These are phyloP conservation scores for Martiniozyma asiatica DNA, from an alignment of 1,139 yeast genomes.

Conservation along the genomic window DNA sequence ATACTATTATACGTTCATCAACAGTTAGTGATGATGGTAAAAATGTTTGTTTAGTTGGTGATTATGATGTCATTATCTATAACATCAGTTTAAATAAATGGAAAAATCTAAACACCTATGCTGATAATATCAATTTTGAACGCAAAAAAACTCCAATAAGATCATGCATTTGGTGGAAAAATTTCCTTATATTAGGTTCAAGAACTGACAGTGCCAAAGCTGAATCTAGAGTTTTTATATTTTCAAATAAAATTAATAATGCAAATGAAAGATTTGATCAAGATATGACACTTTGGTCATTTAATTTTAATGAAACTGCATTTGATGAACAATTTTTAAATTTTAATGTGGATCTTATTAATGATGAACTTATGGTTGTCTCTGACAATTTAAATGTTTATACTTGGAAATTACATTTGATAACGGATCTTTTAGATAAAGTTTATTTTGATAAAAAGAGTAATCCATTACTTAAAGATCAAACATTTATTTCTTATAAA, in stretches of 20 bases:
- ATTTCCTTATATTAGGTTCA: constrained; percentile 18
- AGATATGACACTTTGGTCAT: constrained; percentile 22
- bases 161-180: constrained; percentile 22
- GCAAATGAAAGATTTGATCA: constrained; percentile 13
- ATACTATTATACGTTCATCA: constrained; percentile 18
- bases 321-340: constrained; percentile 18
- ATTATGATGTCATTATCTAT: constrained; percentile 22
- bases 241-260: constrained; percentile 15
- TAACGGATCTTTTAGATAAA: background rate
- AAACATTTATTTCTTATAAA: constrained; percentile 2
- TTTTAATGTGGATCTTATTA: constrained; percentile 18
- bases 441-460: background rate
- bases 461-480: constrained; percentile 3
- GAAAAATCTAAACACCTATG: constrained; percentile 22
- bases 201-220: constrained; percentile 10
- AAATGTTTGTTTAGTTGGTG: constrained; percentile 25
- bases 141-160: constrained; percentile 17
- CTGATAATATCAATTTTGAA: constrained; percentile 17
- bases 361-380: constrained; percentile 20
- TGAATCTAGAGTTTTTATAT: constrained; percentile 19
- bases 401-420: constrained; percentile 18
- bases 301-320: constrained; percentile 19
- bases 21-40: constrained; percentile 26
- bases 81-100: constrained; percentile 21
- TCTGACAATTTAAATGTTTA: constrained; percentile 22